Evolutionary conservation across 306 rosid species (phyloP).

Genomic region (Luffa acutangula): DNA sequence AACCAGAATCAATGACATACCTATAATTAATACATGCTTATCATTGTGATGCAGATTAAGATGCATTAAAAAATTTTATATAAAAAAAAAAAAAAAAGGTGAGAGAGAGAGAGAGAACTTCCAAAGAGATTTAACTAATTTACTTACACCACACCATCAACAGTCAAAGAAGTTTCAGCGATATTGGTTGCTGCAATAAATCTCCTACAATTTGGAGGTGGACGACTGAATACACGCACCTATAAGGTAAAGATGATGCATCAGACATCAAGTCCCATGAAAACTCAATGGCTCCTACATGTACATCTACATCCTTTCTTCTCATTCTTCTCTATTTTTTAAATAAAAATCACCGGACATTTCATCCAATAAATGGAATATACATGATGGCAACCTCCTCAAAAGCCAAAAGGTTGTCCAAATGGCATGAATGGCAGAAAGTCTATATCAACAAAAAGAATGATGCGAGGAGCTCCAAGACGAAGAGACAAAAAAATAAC

Average conservation of each 20-base stretch:
- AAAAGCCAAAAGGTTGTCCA: background rate
- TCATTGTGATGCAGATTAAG: constrained; percentile 7
- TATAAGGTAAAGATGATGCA: constrained; percentile 21
- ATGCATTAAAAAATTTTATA: background rate
- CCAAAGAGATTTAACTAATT: background rate
- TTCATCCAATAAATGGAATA: background rate
- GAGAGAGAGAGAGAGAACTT: background rate
- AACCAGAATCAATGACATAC: constrained; percentile 93
- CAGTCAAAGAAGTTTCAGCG: constrained; percentile 98
- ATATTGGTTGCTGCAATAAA: constrained; percentile 93
- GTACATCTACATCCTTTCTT: background rate
- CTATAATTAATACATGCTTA: constrained; percentile 29
- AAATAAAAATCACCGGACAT: background rate
- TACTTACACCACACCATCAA: constrained; percentile 96
- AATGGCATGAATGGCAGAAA: background rate
- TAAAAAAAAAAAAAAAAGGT: no score
- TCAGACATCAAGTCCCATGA: constrained; percentile 19
- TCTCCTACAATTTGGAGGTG: constrained; percentile 88
- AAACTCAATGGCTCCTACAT: background rate
- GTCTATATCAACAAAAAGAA: background rate
- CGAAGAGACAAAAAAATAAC: background rate
- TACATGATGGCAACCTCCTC: background rate
- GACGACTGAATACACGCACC: constrained; percentile 89
- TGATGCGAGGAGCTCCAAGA: background rate
- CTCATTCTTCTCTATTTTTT: background rate